Percentiles rank a stretch among this genome's conserved stretches.
phyloP scores from a whole-genome alignment of 2,329 filamentous ascomycete species.

The Mycosphaerella sp. region DNA sequence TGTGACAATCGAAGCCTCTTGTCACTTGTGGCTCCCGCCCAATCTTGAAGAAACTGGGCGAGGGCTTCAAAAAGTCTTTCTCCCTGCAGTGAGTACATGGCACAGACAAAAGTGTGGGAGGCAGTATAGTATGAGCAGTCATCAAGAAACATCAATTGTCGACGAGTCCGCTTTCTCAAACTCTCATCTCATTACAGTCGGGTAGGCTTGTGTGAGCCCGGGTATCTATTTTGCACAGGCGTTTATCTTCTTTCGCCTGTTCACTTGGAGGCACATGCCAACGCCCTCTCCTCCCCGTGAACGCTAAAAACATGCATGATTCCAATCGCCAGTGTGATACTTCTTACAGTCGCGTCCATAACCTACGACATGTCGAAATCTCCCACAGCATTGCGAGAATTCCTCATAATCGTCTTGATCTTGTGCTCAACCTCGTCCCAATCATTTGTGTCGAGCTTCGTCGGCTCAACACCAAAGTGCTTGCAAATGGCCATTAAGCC shows the following conservation, averaged over 20 bases:
- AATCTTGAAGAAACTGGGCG: too few species aligned
- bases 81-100: neutral
- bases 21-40: too few species aligned
- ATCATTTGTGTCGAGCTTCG: constrained; percentile 74
- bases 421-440: constrained; percentile 85
- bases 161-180: neutral
- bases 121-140: neutral
- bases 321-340: neutral
- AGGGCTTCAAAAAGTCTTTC: too few species aligned
- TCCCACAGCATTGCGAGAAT: constrained; percentile 27
- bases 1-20: too few species aligned
- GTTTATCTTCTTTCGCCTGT: neutral
- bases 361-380: constrained; percentile 17
- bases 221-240: neutral
- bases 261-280: neutral
- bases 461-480: constrained; percentile 74
- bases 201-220: neutral
- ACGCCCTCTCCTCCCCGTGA: neutral
- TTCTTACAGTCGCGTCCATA: neutral
- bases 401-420: constrained; percentile 75
- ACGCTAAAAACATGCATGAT: neutral
- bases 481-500: constrained; percentile 73
- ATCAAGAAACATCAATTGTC: neutral
- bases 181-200: neutral
- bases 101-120: too few species aligned